Percentiles rank a stretch among this genome's conserved stretches.
These are phyloP conservation scores for Teratosphaeria destructans DNA, from an alignment of 2,329 filamentous ascomycete species.

Conservation along the genomic window DNA sequence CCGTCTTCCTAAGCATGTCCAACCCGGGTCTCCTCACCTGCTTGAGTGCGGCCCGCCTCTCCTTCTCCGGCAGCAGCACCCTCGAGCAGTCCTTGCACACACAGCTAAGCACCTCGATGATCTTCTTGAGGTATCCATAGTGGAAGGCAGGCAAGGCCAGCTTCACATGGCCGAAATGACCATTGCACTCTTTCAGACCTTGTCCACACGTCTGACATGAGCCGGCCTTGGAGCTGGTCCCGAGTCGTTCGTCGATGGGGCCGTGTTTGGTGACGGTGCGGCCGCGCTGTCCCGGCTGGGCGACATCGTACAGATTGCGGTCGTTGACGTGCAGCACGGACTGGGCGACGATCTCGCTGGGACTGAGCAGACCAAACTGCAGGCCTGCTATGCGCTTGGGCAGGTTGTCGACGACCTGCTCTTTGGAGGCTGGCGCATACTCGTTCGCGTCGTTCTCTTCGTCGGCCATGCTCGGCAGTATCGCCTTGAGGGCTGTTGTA, in stretches of 20 bases:
- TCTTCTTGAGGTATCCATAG: slow-evolving; percentile 89
- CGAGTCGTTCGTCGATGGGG: slow-evolving; percentile 77
- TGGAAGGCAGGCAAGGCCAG: slow-evolving; percentile 89
- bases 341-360: slow-evolving; percentile 87
- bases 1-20: slow-evolving; percentile 76
- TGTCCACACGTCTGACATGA: slow-evolving; percentile 76
- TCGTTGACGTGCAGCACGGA: slow-evolving; percentile 92
- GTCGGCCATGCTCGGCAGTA: not conserved
- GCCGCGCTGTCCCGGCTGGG: slow-evolving; percentile 34
- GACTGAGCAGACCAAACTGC: slow-evolving; percentile 85
- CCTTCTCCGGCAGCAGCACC: slow-evolving; percentile 70
- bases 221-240: slow-evolving; percentile 74
- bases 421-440: slow-evolving; percentile 43
- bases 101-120: slow-evolving; percentile 82
- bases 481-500: not conserved
- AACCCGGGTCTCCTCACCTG: slow-evolving; percentile 70
- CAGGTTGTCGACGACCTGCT: slow-evolving; percentile 78
- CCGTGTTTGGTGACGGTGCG: slow-evolving; percentile 70
- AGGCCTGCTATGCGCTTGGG: slow-evolving; percentile 89
- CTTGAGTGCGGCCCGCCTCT: slow-evolving; percentile 66
- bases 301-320: slow-evolving; percentile 74
- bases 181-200: slow-evolving; percentile 73
- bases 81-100: slow-evolving; percentile 91
- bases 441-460: slow-evolving; percentile 10
- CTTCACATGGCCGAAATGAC: slow-evolving; percentile 89